phyloP scores from a whole-genome alignment of 805 yeast genomes.

The Hanseniaspora hatyaiensis region DNA sequence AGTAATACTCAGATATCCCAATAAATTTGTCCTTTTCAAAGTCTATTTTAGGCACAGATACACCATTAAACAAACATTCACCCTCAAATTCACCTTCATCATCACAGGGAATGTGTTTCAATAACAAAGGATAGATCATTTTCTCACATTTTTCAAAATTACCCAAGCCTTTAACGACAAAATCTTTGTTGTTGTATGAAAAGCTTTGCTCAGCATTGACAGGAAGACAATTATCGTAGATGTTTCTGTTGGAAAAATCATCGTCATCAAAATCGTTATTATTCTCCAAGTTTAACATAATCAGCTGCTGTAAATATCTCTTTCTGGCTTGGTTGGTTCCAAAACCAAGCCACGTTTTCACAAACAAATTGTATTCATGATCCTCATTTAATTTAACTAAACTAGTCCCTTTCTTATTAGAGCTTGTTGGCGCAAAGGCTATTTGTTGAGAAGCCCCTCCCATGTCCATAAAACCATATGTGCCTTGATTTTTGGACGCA shows the following conservation, averaged over 20 bases:
- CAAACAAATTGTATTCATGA: slow-evolving; percentile 59
- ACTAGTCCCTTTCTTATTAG: slow-evolving; percentile 64
- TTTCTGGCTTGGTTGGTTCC: slow-evolving; percentile 91
- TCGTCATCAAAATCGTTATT: slow-evolving; percentile 39
- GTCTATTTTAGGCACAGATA: slow-evolving; percentile 82
- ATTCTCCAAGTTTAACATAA: slow-evolving; percentile 39
- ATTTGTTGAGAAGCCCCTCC: slow-evolving; percentile 97
- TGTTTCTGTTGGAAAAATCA: slow-evolving; percentile 29
- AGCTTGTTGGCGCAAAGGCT: slow-evolving; percentile 71
- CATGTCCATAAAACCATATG: slow-evolving; percentile 96
- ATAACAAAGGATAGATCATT: slow-evolving; percentile 60
- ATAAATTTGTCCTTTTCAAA: slow-evolving; percentile 70
- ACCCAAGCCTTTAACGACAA: slow-evolving; percentile 62
- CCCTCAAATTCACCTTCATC: slow-evolving; percentile 35
- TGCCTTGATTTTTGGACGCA: slow-evolving; percentile 23
- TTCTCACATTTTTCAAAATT: slow-evolving; percentile 61
- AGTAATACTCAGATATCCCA: slow-evolving; percentile 96
- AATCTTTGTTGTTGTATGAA: slow-evolving; percentile 34
- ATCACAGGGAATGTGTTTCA: slow-evolving; percentile 68
- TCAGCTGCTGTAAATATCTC: slow-evolving; percentile 51
- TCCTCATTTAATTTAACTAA: slow-evolving; percentile 52
- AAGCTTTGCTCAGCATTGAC: slow-evolving; percentile 42
- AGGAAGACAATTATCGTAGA: slow-evolving; percentile 76
- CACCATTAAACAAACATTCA: slow-evolving; percentile 90
- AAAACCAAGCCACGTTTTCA: slow-evolving; percentile 93